phyloP scores from a whole-genome alignment of 768 basidiomycete genomes.

The Hericium erinaceus region DNA sequence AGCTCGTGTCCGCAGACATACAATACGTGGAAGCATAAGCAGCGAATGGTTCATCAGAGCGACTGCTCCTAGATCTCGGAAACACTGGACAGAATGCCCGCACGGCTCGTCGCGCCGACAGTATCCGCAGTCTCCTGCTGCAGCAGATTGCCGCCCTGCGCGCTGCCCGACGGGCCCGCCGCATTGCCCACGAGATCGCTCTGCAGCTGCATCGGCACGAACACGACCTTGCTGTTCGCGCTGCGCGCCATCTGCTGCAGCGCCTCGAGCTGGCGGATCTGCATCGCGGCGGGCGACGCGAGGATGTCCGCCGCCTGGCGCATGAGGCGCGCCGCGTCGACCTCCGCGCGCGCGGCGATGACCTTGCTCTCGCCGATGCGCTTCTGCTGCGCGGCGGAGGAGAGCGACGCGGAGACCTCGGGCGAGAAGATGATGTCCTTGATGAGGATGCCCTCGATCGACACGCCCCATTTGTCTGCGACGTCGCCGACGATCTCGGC shows the following conservation, averaged over 20 bases:
- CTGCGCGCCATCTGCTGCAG: constrained; percentile 92
- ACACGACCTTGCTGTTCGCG: constrained; percentile 84
- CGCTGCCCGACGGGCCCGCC: constrained; percentile 15
- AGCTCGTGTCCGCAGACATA: too few relatives aligned
- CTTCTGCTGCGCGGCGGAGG: constrained; percentile 95
- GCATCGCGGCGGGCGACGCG: constrained; percentile 94
- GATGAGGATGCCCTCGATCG: constrained; percentile 93
- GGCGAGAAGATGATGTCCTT: constrained; percentile 90
- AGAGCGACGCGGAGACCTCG: constrained; percentile 85
- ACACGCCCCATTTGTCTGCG: constrained; percentile 94
- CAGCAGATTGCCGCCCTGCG: constrained; percentile 16
- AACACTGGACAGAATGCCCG: constrained; percentile 44
- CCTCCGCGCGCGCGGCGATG: constrained; percentile 92
- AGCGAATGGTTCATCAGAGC: too few relatives aligned
- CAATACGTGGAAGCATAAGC: too few relatives aligned
- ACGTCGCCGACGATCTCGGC: constrained; percentile 92
- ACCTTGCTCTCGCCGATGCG: constrained; percentile 95
- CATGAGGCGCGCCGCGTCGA: constrained; percentile 92
- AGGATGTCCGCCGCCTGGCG: constrained; percentile 93
- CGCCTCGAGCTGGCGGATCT: constrained; percentile 94
- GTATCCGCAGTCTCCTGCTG: constrained; percentile 30
- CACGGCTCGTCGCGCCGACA: constrained; percentile 36
- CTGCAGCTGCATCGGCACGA: constrained; percentile 89
- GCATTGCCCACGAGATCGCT: constrained; percentile 53
- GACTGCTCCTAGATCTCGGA: constrained; percentile 14